These are phyloP conservation scores for Thalassiosira exigua DNA, from an alignment of 352 stramenopile genomes.

Conservation along the genomic window DNA sequence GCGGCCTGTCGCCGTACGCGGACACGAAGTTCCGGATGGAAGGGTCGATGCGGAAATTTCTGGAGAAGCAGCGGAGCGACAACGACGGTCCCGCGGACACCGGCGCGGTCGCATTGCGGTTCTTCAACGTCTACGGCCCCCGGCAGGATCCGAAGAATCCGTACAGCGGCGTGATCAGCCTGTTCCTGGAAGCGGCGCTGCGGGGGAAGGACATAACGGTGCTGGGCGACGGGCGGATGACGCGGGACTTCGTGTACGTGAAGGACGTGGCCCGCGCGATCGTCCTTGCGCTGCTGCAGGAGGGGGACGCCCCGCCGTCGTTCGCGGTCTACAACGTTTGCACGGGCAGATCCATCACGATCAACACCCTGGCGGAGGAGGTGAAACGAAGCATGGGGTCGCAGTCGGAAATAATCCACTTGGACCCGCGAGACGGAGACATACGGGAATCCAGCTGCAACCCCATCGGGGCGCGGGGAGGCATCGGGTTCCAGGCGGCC, in stretches of 20 bases:
- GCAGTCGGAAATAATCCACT: slow-evolving; percentile 91
- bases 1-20: slow-evolving; percentile 44
- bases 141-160: slow-evolving; percentile 80
- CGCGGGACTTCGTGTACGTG: slow-evolving; percentile 98
- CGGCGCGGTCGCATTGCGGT: slow-evolving; percentile 90
- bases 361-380: slow-evolving; percentile 88
- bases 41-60: slow-evolving; percentile 44
- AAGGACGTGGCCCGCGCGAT: slow-evolving; percentile 96
- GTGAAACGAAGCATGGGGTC: slow-evolving; percentile 87
- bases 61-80: slow-evolving; percentile 18
- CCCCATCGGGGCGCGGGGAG: slow-evolving; percentile 46
- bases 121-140: slow-evolving; percentile 98
- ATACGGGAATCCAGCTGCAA: slow-evolving; percentile 56
- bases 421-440: slow-evolving; percentile 47
- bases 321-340: slow-evolving; percentile 97
- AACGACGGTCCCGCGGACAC: slow-evolving; percentile 3
- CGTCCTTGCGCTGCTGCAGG: slow-evolving; percentile 84
- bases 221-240: slow-evolving; percentile 94
- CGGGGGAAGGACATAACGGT: slow-evolving; percentile 85
- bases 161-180: slow-evolving; percentile 51
- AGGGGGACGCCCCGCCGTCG: slow-evolving; percentile 64
- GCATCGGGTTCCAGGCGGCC: slow-evolving; percentile 91
- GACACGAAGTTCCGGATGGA: slow-evolving; percentile 60
- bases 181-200: slow-evolving; percentile 48
- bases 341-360: slow-evolving; percentile 86